Conservation (phyloP, 1,284 basidiomycete genomes). For the Cerioporus squamosus region DNA sequence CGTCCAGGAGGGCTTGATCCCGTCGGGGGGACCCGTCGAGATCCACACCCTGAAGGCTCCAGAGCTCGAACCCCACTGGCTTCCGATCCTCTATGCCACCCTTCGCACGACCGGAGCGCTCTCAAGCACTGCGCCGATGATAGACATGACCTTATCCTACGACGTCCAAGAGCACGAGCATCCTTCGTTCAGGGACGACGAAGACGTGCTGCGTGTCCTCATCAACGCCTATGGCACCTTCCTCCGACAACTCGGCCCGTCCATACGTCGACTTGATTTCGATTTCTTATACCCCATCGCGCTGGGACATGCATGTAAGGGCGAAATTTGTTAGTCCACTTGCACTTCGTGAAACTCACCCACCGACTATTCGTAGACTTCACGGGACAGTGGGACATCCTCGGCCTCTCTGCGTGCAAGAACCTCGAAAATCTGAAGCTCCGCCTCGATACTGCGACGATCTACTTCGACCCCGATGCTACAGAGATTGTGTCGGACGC, state of each 20-base stretch:
- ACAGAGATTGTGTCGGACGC: no score
- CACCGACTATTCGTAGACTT: no score
- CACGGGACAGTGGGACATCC: not conserved
- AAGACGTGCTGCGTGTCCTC: not conserved
- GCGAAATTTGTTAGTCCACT: no score
- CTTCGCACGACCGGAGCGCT: not conserved
- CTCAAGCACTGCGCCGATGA: not conserved
- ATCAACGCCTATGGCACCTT: not conserved
- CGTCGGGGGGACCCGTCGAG: not conserved
- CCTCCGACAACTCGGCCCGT: not conserved
- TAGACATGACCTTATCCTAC: not conserved
- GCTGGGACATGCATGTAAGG: not conserved
- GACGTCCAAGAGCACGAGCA: not conserved
- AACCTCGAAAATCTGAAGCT: not conserved
- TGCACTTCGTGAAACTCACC: no score
- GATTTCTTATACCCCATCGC: not conserved
- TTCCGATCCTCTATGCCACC: not conserved
- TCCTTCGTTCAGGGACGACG: not conserved
- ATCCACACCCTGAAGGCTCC: not conserved
- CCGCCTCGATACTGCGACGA: not conserved
- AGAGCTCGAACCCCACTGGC: not conserved
- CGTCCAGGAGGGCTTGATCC: not conserved
- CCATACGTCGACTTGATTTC: not conserved
- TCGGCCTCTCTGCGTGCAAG: constrained; percentile 1
- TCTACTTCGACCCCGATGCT: not conserved